Percentiles rank a stretch among this genome's conserved stretches.
Evolutionary conservation across 345 rosid genomes (phyloP).

Genomic region (Citrus mangshanensis): DNA sequence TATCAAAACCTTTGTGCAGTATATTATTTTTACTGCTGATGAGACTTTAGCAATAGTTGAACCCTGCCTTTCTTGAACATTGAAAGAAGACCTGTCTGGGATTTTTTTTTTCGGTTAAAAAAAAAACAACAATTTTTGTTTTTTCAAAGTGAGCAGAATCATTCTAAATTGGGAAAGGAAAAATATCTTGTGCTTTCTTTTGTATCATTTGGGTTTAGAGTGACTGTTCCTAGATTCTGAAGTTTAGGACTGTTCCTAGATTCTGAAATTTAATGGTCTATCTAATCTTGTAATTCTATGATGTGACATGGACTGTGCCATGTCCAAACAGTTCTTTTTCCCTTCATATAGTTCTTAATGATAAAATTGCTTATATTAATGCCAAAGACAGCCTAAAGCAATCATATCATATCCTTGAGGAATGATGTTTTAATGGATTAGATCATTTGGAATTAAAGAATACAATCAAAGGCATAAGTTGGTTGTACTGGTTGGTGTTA

Average conservation of each 20-base stretch:
- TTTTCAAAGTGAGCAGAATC: background rate
- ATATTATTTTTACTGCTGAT: background rate
- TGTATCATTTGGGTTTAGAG: background rate
- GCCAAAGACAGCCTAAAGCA: background rate
- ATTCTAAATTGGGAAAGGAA: background rate
- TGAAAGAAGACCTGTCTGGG: background rate
- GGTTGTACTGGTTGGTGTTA: background rate
- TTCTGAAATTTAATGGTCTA: background rate
- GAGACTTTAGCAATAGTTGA: background rate
- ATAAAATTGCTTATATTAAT: slow-evolving; percentile 7
- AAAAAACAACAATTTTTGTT: background rate
- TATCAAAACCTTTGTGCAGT: background rate
- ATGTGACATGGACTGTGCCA: slow-evolving; percentile 1
- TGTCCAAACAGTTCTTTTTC: slow-evolving; percentile 3
- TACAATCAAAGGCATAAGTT: background rate
- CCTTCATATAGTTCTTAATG: background rate
- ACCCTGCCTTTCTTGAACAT: background rate
- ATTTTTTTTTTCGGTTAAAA: no score
- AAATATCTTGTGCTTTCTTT: background rate
- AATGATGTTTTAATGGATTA: slow-evolving; percentile 1
- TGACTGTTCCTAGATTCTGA: background rate
- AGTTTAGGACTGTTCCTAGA: background rate
- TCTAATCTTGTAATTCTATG: background rate
- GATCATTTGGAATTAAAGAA: background rate
- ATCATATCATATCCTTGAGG: background rate